These are phyloP conservation scores for Ganoderma leucocontextum DNA, from an alignment of 1,284 basidiomycete species.

Conservation along the genomic window DNA sequence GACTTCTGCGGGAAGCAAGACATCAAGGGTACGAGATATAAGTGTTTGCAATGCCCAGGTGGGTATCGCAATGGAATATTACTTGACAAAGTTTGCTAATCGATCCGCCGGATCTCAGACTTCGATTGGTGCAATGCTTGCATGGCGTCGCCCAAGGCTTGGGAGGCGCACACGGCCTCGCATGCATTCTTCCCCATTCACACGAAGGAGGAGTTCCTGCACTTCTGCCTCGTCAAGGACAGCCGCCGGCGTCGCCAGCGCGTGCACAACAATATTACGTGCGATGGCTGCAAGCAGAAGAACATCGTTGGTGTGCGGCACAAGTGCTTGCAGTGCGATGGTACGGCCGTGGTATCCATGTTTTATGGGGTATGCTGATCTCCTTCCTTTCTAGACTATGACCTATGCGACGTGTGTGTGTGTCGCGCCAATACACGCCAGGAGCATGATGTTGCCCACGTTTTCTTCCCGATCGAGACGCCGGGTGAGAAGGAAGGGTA, in stretches of 20 bases:
- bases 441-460: constrained; percentile 48
- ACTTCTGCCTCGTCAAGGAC: constrained; percentile 31
- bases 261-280: constrained; percentile 54
- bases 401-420: constrained; percentile 71
- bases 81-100: not conserved
- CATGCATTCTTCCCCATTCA: constrained; percentile 76
- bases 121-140: constrained; percentile 77
- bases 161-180: constrained; percentile 24
- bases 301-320: constrained; percentile 68
- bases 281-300: constrained; percentile 60
- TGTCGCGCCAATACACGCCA: constrained; percentile 27
- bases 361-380: not conserved
- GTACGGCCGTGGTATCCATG: constrained; percentile 42
- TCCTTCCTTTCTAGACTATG: constrained; percentile 49
- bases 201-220: constrained; percentile 51
- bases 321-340: constrained; percentile 75
- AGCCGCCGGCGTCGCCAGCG: constrained; percentile 19
- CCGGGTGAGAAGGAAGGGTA: constrained; percentile 48
- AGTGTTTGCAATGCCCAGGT: constrained; percentile 77
- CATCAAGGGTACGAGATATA: constrained; percentile 70
- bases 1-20: constrained; percentile 60
- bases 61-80: constrained; percentile 5
- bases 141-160: constrained; percentile 42
- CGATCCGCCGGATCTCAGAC: constrained; percentile 20
- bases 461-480: constrained; percentile 70